A percentile compares a stretch with the other conserved stretches of the same genome.
Conservation (phyloP, 2,329 filamentous ascomycete genomes). For the Lachnellula occidentalis region DNA sequence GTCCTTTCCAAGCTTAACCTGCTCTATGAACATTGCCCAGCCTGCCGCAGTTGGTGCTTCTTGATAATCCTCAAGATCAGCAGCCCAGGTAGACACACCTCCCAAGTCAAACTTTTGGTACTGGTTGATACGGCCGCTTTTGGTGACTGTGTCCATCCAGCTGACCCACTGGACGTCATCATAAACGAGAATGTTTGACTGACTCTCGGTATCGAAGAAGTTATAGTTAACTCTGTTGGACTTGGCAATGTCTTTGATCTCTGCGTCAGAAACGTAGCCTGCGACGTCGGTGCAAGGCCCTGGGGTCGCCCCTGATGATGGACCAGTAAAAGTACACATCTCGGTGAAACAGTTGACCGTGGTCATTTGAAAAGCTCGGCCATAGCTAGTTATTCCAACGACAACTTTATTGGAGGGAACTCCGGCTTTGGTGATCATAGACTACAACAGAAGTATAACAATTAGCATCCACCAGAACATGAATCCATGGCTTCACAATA, state of each 20-base stretch:
- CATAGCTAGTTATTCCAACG: constrained; percentile 32
- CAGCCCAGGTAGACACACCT: constrained; percentile 32
- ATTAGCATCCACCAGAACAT: background rate
- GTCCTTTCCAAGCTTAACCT: too few species aligned
- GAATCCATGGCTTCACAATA: background rate
- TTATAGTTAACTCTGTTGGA: constrained; percentile 14
- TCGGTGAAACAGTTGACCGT: constrained; percentile 18
- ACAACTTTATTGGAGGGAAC: constrained; percentile 28
- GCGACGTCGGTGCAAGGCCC: constrained; percentile 30
- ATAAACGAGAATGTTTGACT: constrained; percentile 12
- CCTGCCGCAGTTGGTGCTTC: too few species aligned
- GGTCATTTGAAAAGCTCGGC: constrained; percentile 32
- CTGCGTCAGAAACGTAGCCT: constrained; percentile 32
- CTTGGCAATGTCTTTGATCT: constrained; percentile 29
- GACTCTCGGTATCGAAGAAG: constrained; percentile 9
- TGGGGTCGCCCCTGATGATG: constrained; percentile 21
- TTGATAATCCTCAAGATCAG: constrained; percentile 22
- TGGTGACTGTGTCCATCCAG: constrained; percentile 24
- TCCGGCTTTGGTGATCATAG: constrained; percentile 29
- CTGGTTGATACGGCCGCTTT: constrained; percentile 13
- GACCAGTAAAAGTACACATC: constrained; percentile 26
- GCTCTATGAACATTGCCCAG: too few species aligned
- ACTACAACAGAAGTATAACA: constrained; percentile 9
- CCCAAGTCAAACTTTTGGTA: constrained; percentile 26
- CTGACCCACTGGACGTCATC: constrained; percentile 27